Percentiles rank a stretch among this genome's conserved stretches.
phyloP scores from a whole-genome alignment of 2,329 filamentous ascomycete genomes.

The Fusarium sp. region DNA sequence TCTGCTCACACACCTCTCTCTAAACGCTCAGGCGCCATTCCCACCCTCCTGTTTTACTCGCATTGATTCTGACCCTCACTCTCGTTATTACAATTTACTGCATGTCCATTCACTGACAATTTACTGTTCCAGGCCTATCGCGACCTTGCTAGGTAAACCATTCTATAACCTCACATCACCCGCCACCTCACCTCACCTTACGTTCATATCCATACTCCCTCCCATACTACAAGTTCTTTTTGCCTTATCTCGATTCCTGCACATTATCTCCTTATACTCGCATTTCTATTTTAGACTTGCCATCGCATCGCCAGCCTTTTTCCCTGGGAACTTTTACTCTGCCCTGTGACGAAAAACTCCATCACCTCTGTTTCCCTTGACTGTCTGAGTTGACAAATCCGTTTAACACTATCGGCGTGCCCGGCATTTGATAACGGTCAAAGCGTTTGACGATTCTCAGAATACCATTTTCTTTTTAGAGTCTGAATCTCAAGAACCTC shows the following conservation, averaged over 20 bases:
- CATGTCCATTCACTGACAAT: conserved; percentile 39
- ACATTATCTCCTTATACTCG: not conserved
- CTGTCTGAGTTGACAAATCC: conserved; percentile 4
- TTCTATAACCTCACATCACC: conserved; percentile 14
- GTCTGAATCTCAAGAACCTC: conserved; percentile 3
- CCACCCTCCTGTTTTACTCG: not conserved
- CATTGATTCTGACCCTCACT: not conserved
- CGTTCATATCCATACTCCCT: not conserved
- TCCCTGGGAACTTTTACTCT: not conserved
- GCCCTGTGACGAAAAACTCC: not conserved
- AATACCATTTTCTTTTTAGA: not conserved
- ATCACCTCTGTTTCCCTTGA: not conserved
- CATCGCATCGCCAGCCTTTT: not conserved
- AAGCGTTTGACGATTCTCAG: conserved; percentile 2
- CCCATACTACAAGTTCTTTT: not conserved
- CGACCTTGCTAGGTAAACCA: conserved; percentile 52
- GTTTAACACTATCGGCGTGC: conserved; percentile 11
- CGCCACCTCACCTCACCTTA: conserved; percentile 1
- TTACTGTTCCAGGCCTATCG: conserved; percentile 53
- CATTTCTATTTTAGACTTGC: not conserved
- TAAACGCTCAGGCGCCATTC: not conserved
- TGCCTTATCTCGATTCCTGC: conserved; percentile 5
- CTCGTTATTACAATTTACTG: not conserved
- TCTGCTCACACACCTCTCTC: conserved; percentile 3
- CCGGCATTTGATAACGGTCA: conserved; percentile 4